Percentiles rank a stretch among this genome's conserved stretches.
Conservation (phyloP, 768 basidiomycete genomes). For the Artomyces pyxidatus region DNA sequence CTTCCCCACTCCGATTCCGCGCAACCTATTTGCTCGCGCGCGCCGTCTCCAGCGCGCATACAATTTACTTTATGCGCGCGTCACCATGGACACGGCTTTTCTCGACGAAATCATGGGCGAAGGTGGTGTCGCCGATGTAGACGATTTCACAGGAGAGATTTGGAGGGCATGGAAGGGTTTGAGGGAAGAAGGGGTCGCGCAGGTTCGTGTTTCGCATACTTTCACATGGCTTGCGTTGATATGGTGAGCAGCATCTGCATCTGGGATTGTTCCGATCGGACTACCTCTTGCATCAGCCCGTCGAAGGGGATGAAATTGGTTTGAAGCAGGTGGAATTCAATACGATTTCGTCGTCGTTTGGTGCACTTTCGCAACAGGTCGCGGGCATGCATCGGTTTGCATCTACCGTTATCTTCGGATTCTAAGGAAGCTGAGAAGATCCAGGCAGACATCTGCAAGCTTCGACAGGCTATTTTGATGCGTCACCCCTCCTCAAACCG, state of each 20-base stretch:
- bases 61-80: constrained; percentile 77
- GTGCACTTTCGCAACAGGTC: constrained; percentile 58
- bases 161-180: constrained; percentile 83
- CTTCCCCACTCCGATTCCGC: constrained; percentile 82
- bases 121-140: constrained; percentile 69
- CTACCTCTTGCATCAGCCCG: constrained; percentile 71
- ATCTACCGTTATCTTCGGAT: too few species aligned
- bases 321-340: constrained; percentile 98
- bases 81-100: constrained; percentile 74
- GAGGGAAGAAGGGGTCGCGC: constrained; percentile 51
- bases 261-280: constrained; percentile 93
- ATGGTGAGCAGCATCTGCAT: constrained; percentile 55
- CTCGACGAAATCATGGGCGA: constrained; percentile 82
- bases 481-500: constrained; percentile 41
- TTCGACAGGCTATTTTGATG: constrained; percentile 59
- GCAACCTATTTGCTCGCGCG: constrained; percentile 58
- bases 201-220: constrained; percentile 31
- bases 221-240: constrained; percentile 27
- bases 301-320: constrained; percentile 25
- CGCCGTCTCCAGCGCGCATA: constrained; percentile 64
- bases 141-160: constrained; percentile 77
- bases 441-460: constrained; percentile 61
- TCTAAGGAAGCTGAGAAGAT: too few species aligned
- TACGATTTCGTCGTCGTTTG: constrained; percentile 91
- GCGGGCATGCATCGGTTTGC: constrained; percentile 69